Evolutionary conservation across 768 basidiomycete species (phyloP), one percentile per base, ranked within the genome.

Genomic region (Infundibulicybe gibba): DNA sequence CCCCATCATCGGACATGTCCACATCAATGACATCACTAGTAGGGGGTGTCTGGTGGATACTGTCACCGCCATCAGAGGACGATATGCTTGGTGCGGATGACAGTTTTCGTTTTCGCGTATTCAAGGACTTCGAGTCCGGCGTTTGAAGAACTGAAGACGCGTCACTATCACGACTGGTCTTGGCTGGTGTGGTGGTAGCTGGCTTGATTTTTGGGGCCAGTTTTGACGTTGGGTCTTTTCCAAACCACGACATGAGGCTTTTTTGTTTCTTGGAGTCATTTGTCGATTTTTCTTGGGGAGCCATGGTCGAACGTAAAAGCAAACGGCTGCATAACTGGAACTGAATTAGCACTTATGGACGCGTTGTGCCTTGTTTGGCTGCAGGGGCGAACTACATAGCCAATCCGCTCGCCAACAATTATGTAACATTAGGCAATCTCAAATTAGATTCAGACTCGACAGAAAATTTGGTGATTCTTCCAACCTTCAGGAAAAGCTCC

Each of bases 21-120:
- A 90, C 75, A 53, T 91, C 87, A 47, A 90, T 77, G 21, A 79
- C 72, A 52, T 90, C 87, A 52, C 87, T 90, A 2, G 87, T 87
- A 0, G 87, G 87, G 20, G 89, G 88, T 2, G 86, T 87, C 14
- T 38, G n/a, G 6, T 38, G 3, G n/a, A 38, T n/a, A 52, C 72
- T 84, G 43, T 25, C 25, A 25, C 69, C 71, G 15, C 66, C 69
- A 16, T 65, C 68, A 17, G 79, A 79, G 38, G 80, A 84, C 14
- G 72, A 56, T 5, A 65, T 62, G 51, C 64, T 64, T 15, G 57
- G 59, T 13, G 70, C 65, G 6, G 64, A 66, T 15, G 76, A 75
- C 6, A 76, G 76, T 45, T 61, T 65, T 33, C 63, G 45, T 13
- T 54, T 56, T 43, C 48, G 58, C 12, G 58, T 41, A 38, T 69